Conservation (phyloP, 1,139 yeast genomes). For the Kurtzmaniella quercitrusa region DNA sequence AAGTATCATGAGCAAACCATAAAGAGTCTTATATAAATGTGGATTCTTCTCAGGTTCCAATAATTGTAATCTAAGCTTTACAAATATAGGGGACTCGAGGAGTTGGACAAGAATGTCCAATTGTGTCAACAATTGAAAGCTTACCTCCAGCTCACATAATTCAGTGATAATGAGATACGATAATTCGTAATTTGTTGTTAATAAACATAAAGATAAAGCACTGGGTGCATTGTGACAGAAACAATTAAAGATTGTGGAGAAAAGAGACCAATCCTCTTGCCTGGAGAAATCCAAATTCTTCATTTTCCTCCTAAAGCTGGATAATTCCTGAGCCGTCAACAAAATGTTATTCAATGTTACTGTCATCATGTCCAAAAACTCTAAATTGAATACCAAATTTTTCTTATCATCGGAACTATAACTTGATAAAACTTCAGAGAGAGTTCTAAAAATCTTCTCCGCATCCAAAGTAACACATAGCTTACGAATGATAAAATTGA, state of each 20-base stretch:
- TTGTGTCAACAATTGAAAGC: constrained; percentile 68
- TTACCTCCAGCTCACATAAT: constrained; percentile 70
- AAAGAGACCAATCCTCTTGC: constrained; percentile 65
- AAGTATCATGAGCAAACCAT: constrained; percentile 87
- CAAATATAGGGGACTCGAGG: constrained; percentile 79
- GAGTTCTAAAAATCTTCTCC: constrained; percentile 75
- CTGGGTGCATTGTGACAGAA: constrained; percentile 96
- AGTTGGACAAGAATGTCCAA: constrained; percentile 78
- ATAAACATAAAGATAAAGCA: constrained; percentile 75
- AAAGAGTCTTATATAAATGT: constrained; percentile 78
- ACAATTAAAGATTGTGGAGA: constrained; percentile 74
- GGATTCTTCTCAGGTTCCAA: constrained; percentile 85
- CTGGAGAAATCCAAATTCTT: constrained; percentile 43
- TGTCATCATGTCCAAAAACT: constrained; percentile 76
- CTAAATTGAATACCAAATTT: constrained; percentile 40
- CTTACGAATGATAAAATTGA: constrained; percentile 81
- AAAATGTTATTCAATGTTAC: constrained; percentile 85
- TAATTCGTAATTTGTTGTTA: constrained; percentile 86
- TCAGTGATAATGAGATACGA: constrained; percentile 78
- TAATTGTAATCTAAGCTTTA: constrained; percentile 79
- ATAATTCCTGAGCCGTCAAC: constrained; percentile 82
- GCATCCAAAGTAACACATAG: constrained; percentile 79
- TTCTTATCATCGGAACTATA: constrained; percentile 41
- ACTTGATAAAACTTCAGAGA: constrained; percentile 61
- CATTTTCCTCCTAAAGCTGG: constrained; percentile 64